Base-by-base conservation (phyloP, 2,329 filamentous ascomycete genomes). In the Verticillium nubilum region DNA sequence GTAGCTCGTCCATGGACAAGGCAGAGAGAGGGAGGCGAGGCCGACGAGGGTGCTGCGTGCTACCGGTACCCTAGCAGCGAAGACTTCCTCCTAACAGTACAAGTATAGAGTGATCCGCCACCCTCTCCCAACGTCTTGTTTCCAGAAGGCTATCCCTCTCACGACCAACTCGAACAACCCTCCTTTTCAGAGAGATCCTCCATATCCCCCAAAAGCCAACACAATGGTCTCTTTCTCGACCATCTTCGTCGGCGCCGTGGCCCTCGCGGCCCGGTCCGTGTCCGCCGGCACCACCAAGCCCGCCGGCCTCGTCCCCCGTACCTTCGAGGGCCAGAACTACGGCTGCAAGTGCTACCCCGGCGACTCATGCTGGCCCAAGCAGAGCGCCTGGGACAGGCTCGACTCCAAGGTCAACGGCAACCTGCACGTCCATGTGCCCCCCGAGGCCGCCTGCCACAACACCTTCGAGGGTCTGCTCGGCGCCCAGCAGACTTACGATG, bases 381-480 rank as follows among this genome's bases (percentile, higher is more conserved):
- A 62, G 5, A 53, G 53, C 9, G 61, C 65, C 6, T 73, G 71
- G 71, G 33, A 64, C 25, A 62, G 52, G 12, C 60, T 77, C 28
- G 76, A 77, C 63, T 56, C 63, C 15, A 74, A 72, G 1, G 69
- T 76, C 17, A 66, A 66, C 15, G 74, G 74, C 1, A 74, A 72
- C 57, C 69, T 77, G 1, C 35, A 61, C 57, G 60, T 69, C 12
- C 63, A 69, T 31, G 60, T 71, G n/a, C 72, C 71, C 7, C 67
- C 69, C 1, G 72, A 67, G 2, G 66, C 70, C 1, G 61, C 66
- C 10, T 77, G 75, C 64, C 69, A 77, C 66, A 67, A 74, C 61
- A 70, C 64, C 12, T 76, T 74, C 60, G 64, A 72, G n/a, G 73
- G 75, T 0, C 72, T 72, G 2, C 64, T 75, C 19, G 74, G 74